Base-by-base conservation (phyloP, 108 stramenopile species). In the Nitzschia sp. region DNA sequence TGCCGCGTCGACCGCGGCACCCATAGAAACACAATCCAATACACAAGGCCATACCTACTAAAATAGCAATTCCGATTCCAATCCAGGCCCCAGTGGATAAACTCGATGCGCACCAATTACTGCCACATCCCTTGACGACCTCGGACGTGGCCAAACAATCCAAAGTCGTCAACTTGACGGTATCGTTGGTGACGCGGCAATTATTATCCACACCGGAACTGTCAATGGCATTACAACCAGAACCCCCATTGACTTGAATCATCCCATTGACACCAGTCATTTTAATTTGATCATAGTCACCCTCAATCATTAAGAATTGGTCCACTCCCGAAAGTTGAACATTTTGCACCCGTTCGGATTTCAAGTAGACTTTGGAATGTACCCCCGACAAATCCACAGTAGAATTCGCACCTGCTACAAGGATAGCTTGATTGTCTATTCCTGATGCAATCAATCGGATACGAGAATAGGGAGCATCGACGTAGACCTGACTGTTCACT, bases 201-300 rank as follows among this genome's bases (percentile, higher is more conserved):
- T 51, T 51, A 51, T 51, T 51, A 23, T 51, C 21, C 19, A 51
- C 49, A 51, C 49, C 49, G 19, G 49, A 51, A 51, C 21, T 51
- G 13, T 51, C 19, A 19, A 51, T 19, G 38, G 9, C 38, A 23
- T 51, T 51, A 19, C 49, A 51, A n/a, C 49, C 49, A 9, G 49
- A n/a, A 9, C 4, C 19, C 5, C 49, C 49, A 51, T 57, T 57
- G 29, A 57, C 30, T 32, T 32, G 23, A 21, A 57, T 13, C 13
- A 8, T 30, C 4, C 56, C 6, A 32, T 57, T 18, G 9, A 57
- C 30, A 11, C 56, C 56, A 9, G 56, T 29, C 28, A 57, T 57
- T 11, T 57, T 21, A 29, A 57, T 57, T 11, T 25, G 15, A 57
- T 18, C 30, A 32, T 32, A 57, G 18, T 57, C 56, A 11, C 56